Base-by-base conservation (phyloP, 1,284 basidiomycete species). In the Cryptococcus jaspeensis region DNA sequence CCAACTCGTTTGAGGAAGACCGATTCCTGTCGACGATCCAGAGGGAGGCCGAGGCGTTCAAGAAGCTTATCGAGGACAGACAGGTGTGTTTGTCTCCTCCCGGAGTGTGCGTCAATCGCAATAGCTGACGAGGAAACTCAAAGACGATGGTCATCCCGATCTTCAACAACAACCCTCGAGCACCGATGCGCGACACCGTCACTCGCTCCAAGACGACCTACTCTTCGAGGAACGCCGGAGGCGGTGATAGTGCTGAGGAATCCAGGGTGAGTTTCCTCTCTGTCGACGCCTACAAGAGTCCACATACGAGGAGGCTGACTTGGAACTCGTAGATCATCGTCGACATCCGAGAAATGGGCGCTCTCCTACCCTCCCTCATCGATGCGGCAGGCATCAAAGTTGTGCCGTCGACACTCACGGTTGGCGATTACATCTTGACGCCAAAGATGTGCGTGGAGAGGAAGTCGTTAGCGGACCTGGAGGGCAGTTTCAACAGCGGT, bases 391-490 rank as follows among this genome's bases (percentile, higher is more conserved):
- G 85, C 39, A 80, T 97, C 52, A 79, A 88, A 22, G 86, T 99
- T 39, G 81, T 94, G 11, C 95, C 95, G 0, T 89, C 89, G 1
- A 98, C 94, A 0, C 80, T 99, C 52, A 91, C 89, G 0, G 90
- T 99, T 4, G 95, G 95, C 5, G 95, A 99, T 77, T 99, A 99
- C 70, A 89, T 99, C 59, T 78, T 99, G 48, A 88, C 92, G 4
- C 94, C 94, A 0, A 91, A 95, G 62, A 95, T 99, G 67, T 94
- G 92, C 63, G 90, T 99, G 1, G 96, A 99, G 78, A 81, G 95
- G 52, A 99, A 99, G 80, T 94, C 93, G 66, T 81, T 98, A 54
- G 83, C 90, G 0, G 95, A 99, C 80, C 75, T 99, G 60, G 84
- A 95, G 20, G 85, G 88, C 32, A 93, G 90, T 81, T 93, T 99